phyloP scores from a whole-genome alignment of 768 basidiomycete genomes.

The Mycena vitilis region DNA sequence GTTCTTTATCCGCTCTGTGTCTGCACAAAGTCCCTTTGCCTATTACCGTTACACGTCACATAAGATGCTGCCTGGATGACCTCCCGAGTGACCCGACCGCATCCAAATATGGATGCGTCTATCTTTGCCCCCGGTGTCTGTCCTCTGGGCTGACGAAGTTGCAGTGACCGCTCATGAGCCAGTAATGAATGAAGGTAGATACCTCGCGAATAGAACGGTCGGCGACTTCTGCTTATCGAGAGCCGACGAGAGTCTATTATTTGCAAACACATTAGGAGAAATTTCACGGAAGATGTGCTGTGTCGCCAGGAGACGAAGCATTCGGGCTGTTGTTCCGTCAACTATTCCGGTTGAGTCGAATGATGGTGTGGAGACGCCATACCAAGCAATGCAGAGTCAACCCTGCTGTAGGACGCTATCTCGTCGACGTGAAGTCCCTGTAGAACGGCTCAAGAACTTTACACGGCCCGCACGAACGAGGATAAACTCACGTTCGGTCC shows the following conservation, averaged over 20 bases:
- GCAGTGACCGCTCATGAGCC: no score
- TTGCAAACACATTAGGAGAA: conserved; percentile 43
- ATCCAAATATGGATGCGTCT: no score
- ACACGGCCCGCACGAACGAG: no score
- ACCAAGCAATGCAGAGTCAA: conserved; percentile 43
- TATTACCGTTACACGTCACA: no score
- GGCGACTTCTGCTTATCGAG: conserved; percentile 42
- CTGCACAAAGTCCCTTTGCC: no score
- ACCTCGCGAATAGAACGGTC: conserved; percentile 28
- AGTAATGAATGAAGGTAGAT: neutral
- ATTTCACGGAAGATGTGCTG: conserved; percentile 49
- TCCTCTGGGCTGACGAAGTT: no score
- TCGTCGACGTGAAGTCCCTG: conserved; percentile 31
- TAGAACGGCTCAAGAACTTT: conserved; percentile 18
- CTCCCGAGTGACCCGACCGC: no score
- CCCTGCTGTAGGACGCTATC: conserved; percentile 40
- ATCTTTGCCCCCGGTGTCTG: no score
- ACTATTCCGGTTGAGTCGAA: no score
- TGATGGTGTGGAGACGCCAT: neutral
- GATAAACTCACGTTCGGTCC: conserved; percentile 25
- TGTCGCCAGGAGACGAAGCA: conserved; percentile 48
- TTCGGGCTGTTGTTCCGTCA: conserved; percentile 37
- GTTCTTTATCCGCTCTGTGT: no score
- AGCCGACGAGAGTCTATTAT: conserved; percentile 46
- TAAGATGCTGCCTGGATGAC: no score